These are phyloP conservation scores for Tetragonia tetragonoides DNA, from an alignment of 148 eudicot genomes.

Conservation along the genomic window DNA sequence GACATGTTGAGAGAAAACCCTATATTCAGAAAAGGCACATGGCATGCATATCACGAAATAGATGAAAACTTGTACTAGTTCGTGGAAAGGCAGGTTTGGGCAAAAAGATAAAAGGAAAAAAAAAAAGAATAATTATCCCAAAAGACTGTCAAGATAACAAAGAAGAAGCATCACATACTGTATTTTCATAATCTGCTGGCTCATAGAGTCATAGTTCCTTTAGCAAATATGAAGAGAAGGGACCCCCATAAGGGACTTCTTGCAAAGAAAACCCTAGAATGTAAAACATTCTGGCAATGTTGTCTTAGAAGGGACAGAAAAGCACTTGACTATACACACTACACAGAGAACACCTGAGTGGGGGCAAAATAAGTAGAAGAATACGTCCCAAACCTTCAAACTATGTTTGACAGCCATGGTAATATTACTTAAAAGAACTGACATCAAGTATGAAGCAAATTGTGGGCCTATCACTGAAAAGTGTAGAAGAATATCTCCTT, in stretches of 20 bases:
- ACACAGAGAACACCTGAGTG: not conserved
- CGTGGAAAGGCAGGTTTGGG: not conserved
- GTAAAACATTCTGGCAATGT: not conserved
- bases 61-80: not conserved
- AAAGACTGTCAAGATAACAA: not conserved
- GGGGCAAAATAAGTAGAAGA: not conserved
- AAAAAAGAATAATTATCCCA: not conserved
- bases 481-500: not conserved
- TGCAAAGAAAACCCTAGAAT: not conserved
- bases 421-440: not conserved
- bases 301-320: not conserved
- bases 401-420: not conserved
- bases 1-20: not conserved
- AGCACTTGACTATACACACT: not conserved
- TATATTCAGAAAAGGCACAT: not conserved
- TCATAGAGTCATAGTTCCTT: not conserved
- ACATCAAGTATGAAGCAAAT: constrained; percentile 11
- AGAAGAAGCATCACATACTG: not conserved
- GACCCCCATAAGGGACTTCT: not conserved
- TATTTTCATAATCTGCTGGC: not conserved
- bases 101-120: not conserved
- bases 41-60: not conserved
- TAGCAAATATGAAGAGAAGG: not conserved
- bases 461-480: constrained; percentile 2
- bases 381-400: not conserved